Evolutionary conservation across 345 rosid genomes (phyloP).

Genomic region (Lepidium aucheri): DNA sequence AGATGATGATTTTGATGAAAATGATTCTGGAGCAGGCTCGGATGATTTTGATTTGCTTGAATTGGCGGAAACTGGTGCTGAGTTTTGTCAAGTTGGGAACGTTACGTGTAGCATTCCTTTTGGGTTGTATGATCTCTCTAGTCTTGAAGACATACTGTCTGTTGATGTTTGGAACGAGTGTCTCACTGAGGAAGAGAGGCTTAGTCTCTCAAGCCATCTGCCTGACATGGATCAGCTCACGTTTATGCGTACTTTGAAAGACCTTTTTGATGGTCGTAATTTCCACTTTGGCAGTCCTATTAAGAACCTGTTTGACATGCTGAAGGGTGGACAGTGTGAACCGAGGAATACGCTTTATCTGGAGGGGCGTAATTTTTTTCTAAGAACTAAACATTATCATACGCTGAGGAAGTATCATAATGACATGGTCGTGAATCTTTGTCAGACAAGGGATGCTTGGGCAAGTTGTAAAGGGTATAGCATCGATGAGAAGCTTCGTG

Average conservation of each 20-base stretch:
- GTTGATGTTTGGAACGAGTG: constrained; percentile 92
- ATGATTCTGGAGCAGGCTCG: constrained; percentile 96
- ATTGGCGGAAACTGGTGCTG: constrained; percentile 80
- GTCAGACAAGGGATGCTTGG: constrained; percentile 93
- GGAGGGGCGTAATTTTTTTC: constrained; percentile 64
- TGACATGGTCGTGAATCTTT: constrained; percentile 59
- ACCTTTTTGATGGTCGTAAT: constrained; percentile 67
- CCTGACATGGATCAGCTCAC: constrained; percentile 83
- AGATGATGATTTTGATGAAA: constrained; percentile 73
- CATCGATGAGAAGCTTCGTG: constrained; percentile 83
- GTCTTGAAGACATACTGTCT: constrained; percentile 68
- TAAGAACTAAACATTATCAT: constrained; percentile 74
- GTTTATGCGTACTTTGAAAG: constrained; percentile 58
- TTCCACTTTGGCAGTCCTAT: constrained; percentile 90
- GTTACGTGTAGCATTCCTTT: constrained; percentile 80
- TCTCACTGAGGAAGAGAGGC: constrained; percentile 75
- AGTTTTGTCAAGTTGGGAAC: constrained; percentile 80
- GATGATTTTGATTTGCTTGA: constrained; percentile 95
- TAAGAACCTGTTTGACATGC: constrained; percentile 70
- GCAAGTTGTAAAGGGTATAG: constrained; percentile 66
- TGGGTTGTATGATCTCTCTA: constrained; percentile 77
- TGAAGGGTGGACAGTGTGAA: constrained; percentile 92
- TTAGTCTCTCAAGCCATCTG: constrained; percentile 55
- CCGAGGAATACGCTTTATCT: constrained; percentile 89
- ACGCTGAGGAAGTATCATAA: constrained; percentile 77